Evolutionary conservation across 2,329 filamentous ascomycete species (phyloP), one percentile per base, ranked within the genome.

Genomic region (Microdochium trichocladiopsis): DNA sequence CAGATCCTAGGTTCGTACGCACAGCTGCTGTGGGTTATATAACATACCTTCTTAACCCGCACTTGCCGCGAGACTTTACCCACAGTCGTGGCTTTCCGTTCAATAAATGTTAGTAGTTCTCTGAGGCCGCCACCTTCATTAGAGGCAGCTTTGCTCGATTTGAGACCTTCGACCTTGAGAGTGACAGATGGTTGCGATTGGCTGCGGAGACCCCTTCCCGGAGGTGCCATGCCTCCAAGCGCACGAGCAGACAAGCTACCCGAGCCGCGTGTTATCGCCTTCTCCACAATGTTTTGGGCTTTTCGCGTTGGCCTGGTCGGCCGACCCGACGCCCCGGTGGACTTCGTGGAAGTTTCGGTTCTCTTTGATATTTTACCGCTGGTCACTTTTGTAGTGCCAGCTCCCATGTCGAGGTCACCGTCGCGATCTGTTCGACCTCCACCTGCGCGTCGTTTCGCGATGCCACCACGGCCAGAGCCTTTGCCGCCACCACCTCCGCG

Each of bases 41-140:
- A 68, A 87, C 86, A 82, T 88, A 91, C 88, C 84, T 90, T 89
- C 72, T 82, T 84, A 57, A 92, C 84, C 65, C 77, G 83, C 60
- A 88, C 74, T 59, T 74, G 72, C 62, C 78, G 75, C 62, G 72
- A 63, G 55, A 67, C 62, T 64, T 75, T 75, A 54, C 72, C 72
- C 61, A 82, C 73, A 57, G 75, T 70, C 52, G 77, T 76, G 48
- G 86, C 79, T 67, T 90, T 90, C 61, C 84, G 82, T 69, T 90
- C 85, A 56, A 91, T 70, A 64, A 90, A 90, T 50, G 74, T 73
- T 51, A 90, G 67, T 25, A 90, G 73, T 54, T 82, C 79, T 54
- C 78, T 76, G 24, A 87, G 64, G 21, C 87, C 87, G 49, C 86
- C 84, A 52, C 87, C 87, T 25, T 77, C 65, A 57, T 90, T 88